Conservation (phyloP, 108 stramenopile genomes). For the Cylindrotheca closterium region DNA sequence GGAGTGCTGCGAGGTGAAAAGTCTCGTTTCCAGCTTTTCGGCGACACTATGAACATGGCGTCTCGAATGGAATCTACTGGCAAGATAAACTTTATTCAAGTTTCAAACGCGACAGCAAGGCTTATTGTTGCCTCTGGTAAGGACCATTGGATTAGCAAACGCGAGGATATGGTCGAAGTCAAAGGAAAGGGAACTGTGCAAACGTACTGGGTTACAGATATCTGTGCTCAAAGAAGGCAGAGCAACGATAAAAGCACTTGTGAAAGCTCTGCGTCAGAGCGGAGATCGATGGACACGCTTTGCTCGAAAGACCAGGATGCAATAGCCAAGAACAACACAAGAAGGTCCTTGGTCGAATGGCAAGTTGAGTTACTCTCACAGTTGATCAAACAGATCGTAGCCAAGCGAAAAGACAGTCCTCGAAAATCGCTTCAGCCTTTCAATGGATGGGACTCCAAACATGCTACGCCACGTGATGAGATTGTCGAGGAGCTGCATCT, state of each 20-base stretch:
- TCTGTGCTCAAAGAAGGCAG: not conserved
- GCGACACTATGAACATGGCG: slow-evolving; percentile 19
- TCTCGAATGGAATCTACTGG: slow-evolving; percentile 60
- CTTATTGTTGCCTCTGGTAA: slow-evolving; percentile 32
- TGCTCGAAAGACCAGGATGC: not conserved
- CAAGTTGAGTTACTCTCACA: slow-evolving; percentile 18
- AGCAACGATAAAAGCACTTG: too few relatives aligned
- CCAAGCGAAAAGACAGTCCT: not conserved
- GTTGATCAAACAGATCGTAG: slow-evolving; percentile 21
- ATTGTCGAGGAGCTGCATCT: slow-evolving; percentile 10
- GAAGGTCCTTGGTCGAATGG: not conserved
- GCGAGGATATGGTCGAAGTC: slow-evolving; percentile 32
- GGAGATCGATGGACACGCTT: not conserved
- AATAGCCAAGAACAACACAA: not conserved
- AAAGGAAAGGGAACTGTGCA: slow-evolving; percentile 51
- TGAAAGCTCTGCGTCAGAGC: too few relatives aligned
- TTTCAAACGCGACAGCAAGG: slow-evolving; percentile 45
- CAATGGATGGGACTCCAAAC: not conserved
- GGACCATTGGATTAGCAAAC: slow-evolving; percentile 36
- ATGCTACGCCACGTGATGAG: slow-evolving; percentile 3
- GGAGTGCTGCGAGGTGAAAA: slow-evolving; percentile 35
- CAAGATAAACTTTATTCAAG: slow-evolving; percentile 34
- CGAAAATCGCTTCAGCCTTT: not conserved
- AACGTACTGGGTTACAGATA: slow-evolving; percentile 34
- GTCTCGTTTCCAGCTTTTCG: slow-evolving; percentile 7